A percentile compares a stretch with the other conserved stretches of the same genome.
These are phyloP conservation scores for Phytopythium kandeliae DNA, from an alignment of 352 stramenopile genomes.

Conservation along the genomic window DNA sequence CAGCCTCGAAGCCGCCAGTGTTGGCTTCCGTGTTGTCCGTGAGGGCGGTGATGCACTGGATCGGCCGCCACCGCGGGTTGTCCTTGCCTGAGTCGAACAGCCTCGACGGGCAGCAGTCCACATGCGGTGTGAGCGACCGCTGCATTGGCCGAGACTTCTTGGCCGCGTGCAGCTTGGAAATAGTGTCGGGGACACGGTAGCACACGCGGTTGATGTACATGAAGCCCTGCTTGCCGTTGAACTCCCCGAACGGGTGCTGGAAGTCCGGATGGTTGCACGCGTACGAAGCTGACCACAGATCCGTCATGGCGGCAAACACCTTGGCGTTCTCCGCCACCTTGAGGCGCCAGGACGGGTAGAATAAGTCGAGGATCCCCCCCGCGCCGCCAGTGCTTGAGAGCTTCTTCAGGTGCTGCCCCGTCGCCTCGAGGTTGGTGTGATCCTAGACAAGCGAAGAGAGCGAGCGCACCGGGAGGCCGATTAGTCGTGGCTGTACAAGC, in stretches of 20 bases:
- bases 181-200: slow-evolving; percentile 64
- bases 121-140: slow-evolving; percentile 80
- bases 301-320: slow-evolving; percentile 77
- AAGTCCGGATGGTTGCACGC: slow-evolving; percentile 50
- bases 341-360: slow-evolving; percentile 87
- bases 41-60: slow-evolving; percentile 86
- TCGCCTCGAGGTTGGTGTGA: slow-evolving; percentile 54
- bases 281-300: slow-evolving; percentile 81
- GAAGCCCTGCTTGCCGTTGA: slow-evolving; percentile 67
- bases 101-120: slow-evolving; percentile 81
- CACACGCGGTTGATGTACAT: slow-evolving; percentile 88
- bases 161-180: slow-evolving; percentile 50
- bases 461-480: too few relatives aligned
- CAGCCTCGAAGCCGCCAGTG: slow-evolving; percentile 84
- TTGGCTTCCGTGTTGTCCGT: slow-evolving; percentile 59
- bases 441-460: slow-evolving; percentile 17
- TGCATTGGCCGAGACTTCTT: slow-evolving; percentile 82
- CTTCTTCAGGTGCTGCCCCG: slow-evolving; percentile 61
- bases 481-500: too few relatives aligned
- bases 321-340: slow-evolving; percentile 58
- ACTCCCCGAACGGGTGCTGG: slow-evolving; percentile 61
- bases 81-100: slow-evolving; percentile 71
- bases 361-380: slow-evolving; percentile 85
- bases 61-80: slow-evolving; percentile 77
- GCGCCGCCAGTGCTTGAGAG: slow-evolving; percentile 86